These are phyloP conservation scores for Boletus rex-veris DNA, from an alignment of 768 basidiomycete genomes.

Conservation along the genomic window DNA sequence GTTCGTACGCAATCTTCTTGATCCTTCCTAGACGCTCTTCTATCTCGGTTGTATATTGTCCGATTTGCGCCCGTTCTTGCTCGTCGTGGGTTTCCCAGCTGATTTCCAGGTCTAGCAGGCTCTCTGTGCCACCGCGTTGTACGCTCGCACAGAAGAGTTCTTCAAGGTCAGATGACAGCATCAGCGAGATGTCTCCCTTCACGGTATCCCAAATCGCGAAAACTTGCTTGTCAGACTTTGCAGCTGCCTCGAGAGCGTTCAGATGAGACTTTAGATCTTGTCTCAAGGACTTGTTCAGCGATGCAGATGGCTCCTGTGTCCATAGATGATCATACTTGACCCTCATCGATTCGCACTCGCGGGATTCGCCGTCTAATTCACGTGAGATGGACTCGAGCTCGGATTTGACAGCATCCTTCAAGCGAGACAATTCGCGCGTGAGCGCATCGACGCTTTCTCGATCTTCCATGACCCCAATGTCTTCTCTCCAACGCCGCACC, in stretches of 20 bases:
- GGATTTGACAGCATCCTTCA: slow-evolving; percentile 53
- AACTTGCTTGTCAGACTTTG: slow-evolving; percentile 76
- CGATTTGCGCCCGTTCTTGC: slow-evolving; percentile 65
- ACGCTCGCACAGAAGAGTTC: slow-evolving; percentile 57
- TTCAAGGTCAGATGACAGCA: slow-evolving; percentile 60
- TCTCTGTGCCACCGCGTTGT: slow-evolving; percentile 39
- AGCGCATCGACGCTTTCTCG: slow-evolving; percentile 63
- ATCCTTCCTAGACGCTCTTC: slow-evolving; percentile 75
- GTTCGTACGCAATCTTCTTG: slow-evolving; percentile 80
- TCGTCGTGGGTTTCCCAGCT: slow-evolving; percentile 60
- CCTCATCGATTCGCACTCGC: slow-evolving; percentile 85
- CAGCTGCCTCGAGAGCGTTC: slow-evolving; percentile 70
- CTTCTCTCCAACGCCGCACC: slow-evolving; percentile 69
- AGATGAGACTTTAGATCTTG: slow-evolving; percentile 78
- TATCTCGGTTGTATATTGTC: slow-evolving; percentile 64
- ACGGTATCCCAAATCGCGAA: slow-evolving; percentile 67
- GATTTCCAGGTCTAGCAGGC: slow-evolving; percentile 71
- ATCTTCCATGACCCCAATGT: slow-evolving; percentile 67
- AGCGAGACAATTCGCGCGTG: slow-evolving; percentile 53
- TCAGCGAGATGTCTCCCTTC: slow-evolving; percentile 55
- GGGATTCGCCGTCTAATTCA: slow-evolving; percentile 77
- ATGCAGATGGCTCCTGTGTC: slow-evolving; percentile 81
- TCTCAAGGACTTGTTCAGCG: slow-evolving; percentile 64
- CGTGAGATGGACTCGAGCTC: slow-evolving; percentile 61
- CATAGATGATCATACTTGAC: slow-evolving; percentile 85